A percentile compares a stretch with the other conserved stretches of the same genome.
phyloP scores from a whole-genome alignment of 441 rosid genomes.

The Codiaeum variegatum region DNA sequence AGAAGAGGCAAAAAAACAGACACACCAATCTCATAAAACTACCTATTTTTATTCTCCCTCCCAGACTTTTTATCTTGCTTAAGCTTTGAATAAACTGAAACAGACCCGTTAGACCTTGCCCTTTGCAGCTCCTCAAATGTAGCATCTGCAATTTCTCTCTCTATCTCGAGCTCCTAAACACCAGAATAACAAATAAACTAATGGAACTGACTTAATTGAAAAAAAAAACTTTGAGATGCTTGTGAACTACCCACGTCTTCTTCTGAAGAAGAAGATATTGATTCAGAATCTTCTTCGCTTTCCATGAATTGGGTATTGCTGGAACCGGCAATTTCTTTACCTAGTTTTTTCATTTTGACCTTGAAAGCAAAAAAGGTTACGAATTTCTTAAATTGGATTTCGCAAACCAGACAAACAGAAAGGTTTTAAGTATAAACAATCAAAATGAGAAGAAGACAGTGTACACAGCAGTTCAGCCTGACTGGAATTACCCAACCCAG shows the following conservation, averaged over 20 bases:
- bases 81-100: constrained; percentile 32
- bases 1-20: background rate
- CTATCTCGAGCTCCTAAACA: constrained; percentile 52
- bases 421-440: background rate
- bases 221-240: background rate
- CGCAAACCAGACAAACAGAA: background rate
- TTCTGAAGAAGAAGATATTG: constrained; percentile 22
- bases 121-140: constrained; percentile 79
- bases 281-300: constrained; percentile 22
- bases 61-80: constrained; percentile 37
- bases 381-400: background rate
- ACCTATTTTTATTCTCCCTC: constrained; percentile 51
- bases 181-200: background rate
- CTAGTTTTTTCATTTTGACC: constrained; percentile 23
- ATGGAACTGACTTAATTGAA: background rate
- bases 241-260: constrained; percentile 21
- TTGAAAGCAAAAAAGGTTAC: background rate
- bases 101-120: constrained; percentile 64
- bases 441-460: background rate
- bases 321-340: constrained; percentile 10
- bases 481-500: no score
- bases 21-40: background rate
- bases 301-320: constrained; percentile 26
- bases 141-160: constrained; percentile 58
- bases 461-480: no score